These are phyloP conservation scores for Blastobotrys proliferans DNA, from an alignment of 1,139 yeast species.

Conservation along the genomic window DNA sequence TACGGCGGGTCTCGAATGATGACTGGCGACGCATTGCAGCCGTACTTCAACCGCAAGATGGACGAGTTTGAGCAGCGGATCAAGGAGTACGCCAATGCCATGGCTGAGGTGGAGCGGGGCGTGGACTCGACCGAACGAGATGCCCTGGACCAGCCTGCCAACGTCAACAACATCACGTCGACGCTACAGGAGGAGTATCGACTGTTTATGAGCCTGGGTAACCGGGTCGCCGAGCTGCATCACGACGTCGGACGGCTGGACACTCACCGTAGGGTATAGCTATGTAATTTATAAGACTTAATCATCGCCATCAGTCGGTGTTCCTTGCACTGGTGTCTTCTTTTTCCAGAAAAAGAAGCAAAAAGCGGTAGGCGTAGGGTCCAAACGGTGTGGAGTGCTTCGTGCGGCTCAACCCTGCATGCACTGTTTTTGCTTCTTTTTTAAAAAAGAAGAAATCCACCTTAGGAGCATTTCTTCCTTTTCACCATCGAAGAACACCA, in stretches of 20 bases:
- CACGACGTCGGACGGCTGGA: slow-evolving; percentile 54
- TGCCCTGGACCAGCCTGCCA: slow-evolving; percentile 37
- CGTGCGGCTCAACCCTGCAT: too few species aligned
- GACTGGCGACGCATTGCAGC: slow-evolving; percentile 58
- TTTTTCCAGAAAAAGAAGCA: too few species aligned
- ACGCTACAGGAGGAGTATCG: slow-evolving; percentile 79
- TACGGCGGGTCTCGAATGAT: slow-evolving; percentile 12
- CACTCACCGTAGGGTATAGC: too few species aligned
- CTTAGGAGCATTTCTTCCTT: too few species aligned
- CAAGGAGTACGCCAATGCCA: slow-evolving; percentile 59
- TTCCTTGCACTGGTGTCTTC: too few species aligned
- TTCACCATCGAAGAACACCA: too few species aligned
- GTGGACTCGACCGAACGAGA: slow-evolving; percentile 67
- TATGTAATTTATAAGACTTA: background rate
- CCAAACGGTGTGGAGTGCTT: too few species aligned
- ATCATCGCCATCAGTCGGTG: too few species aligned
- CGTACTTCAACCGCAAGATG: slow-evolving; percentile 53
- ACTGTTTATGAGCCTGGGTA: slow-evolving; percentile 87
- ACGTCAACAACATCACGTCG: slow-evolving; percentile 50
- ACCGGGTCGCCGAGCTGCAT: slow-evolving; percentile 84
- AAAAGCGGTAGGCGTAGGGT: too few species aligned
- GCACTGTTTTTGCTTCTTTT: too few species aligned
- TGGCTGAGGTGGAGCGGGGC: slow-evolving; percentile 70
- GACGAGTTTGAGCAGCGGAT: slow-evolving; percentile 53
- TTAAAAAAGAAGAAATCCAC: too few species aligned